These are phyloP conservation scores for Starmerella vitae DNA, from an alignment of 805 yeast genomes.

Conservation along the genomic window DNA sequence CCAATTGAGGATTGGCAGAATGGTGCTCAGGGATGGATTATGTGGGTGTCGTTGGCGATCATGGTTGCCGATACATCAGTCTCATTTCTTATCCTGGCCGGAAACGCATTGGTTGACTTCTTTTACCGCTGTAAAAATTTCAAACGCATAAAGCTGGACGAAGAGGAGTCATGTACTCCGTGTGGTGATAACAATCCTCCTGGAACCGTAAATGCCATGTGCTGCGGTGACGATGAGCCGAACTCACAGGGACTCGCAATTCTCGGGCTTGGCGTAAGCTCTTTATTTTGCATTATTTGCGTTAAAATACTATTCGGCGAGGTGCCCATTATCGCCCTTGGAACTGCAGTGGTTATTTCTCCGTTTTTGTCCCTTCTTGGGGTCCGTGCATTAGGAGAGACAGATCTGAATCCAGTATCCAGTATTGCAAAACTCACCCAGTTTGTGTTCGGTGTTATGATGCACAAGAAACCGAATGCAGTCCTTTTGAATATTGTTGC, in stretches of 20 bases:
- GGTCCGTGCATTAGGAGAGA: constrained; percentile 89
- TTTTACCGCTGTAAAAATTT: not conserved
- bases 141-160: not conserved
- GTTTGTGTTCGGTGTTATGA: constrained; percentile 65
- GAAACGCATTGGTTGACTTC: constrained; percentile 3
- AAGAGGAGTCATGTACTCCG: not conserved
- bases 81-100: constrained; percentile 37
- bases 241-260: constrained; percentile 16
- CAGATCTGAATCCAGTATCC: constrained; percentile 91
- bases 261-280: constrained; percentile 51
- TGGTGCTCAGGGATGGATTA: constrained; percentile 95
- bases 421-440: constrained; percentile 94
- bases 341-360: constrained; percentile 60
- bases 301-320: constrained; percentile 50
- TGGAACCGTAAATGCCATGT: not conserved
- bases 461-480: constrained; percentile 70
- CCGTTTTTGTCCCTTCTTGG: constrained; percentile 71
- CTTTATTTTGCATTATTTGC: constrained; percentile 51
- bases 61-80: constrained; percentile 89
- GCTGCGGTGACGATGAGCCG: not conserved
- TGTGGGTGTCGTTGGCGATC: constrained; percentile 84
- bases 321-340: constrained; percentile 57
- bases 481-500: constrained; percentile 78
- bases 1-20: constrained; percentile 81
- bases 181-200: not conserved